A percentile compares a stretch with the other conserved stretches of the same genome.
Evolutionary conservation across 306 rosid species (phyloP).

Genomic region (Cicer chorassanicum): DNA sequence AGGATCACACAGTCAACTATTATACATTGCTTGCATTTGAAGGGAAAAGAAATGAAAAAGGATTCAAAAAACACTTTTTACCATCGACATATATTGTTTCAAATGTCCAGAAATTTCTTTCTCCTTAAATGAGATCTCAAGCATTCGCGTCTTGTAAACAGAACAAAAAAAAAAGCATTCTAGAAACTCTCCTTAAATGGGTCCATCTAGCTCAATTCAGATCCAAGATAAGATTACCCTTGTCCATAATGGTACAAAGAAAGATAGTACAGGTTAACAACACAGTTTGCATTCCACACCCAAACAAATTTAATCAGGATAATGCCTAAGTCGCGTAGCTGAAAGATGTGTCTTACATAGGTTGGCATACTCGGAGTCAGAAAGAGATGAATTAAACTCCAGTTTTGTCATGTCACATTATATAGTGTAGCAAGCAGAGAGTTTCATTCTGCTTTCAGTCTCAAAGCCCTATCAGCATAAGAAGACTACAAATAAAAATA

Average conservation of each 20-base stretch:
- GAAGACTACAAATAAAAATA: slow-evolving; percentile 34
- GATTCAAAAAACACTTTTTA: slow-evolving; percentile 3
- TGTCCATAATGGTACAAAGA: background rate
- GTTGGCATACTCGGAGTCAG: slow-evolving; percentile 25
- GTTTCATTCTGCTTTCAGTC: slow-evolving; percentile 26
- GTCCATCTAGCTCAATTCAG: background rate
- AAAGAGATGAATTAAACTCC: slow-evolving; percentile 43
- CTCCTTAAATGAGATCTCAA: background rate
- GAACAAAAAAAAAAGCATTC: background rate
- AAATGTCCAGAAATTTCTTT: background rate
- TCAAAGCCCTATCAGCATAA: slow-evolving; percentile 39
- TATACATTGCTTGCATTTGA: slow-evolving; percentile 35
- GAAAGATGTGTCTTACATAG: slow-evolving; percentile 33
- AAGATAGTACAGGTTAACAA: slow-evolving; percentile 13
- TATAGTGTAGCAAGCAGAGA: slow-evolving; percentile 36
- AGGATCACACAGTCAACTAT: slow-evolving; percentile 38
- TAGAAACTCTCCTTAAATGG: background rate
- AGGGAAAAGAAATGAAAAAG: slow-evolving; percentile 32
- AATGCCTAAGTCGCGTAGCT: background rate
- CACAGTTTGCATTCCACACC: slow-evolving; percentile 30
- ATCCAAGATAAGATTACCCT: background rate
- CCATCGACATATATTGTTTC: background rate
- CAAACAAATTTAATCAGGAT: slow-evolving; percentile 34
- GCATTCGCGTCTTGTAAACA: background rate
- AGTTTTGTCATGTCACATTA: slow-evolving; percentile 29